Conservation (phyloP, 2,329 filamentous ascomycete species). For the Metarhizium anisopliae region DNA sequence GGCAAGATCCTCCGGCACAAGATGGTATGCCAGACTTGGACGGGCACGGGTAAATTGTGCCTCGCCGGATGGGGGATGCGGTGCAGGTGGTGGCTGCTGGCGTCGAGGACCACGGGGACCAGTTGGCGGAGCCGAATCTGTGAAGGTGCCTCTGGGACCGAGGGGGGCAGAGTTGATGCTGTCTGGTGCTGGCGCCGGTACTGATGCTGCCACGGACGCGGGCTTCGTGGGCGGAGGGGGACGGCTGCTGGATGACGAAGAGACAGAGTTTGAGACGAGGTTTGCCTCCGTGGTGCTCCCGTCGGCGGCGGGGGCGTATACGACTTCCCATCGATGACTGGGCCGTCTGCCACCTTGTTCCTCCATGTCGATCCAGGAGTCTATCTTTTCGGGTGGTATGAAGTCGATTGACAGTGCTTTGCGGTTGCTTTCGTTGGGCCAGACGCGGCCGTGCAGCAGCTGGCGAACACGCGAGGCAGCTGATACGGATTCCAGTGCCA, state of each 20-base stretch:
- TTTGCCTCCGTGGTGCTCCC: slow-evolving; percentile 40
- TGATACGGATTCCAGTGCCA: slow-evolving; percentile 56
- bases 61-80: slow-evolving; percentile 1
- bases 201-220: background rate
- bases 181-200: slow-evolving; percentile 3
- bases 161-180: slow-evolving; percentile 26
- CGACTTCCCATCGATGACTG: slow-evolving; percentile 58
- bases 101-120: slow-evolving; percentile 20
- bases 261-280: slow-evolving; percentile 6
- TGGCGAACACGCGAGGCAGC: slow-evolving; percentile 71
- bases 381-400: slow-evolving; percentile 65
- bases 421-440: slow-evolving; percentile 79
- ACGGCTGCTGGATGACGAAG: slow-evolving; percentile 6
- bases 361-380: slow-evolving; percentile 67
- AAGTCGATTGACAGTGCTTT: slow-evolving; percentile 87
- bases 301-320: slow-evolving; percentile 52
- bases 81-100: background rate
- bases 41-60: slow-evolving; percentile 26
- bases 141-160: slow-evolving; percentile 23
- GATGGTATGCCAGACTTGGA: slow-evolving; percentile 37
- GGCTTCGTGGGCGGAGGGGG: slow-evolving; percentile 5
- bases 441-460: slow-evolving; percentile 67
- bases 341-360: slow-evolving; percentile 36
- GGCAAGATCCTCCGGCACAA: slow-evolving; percentile 56
- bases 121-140: slow-evolving; percentile 16